Percentiles rank a stretch among this genome's conserved stretches.
Evolutionary conservation across 805 yeast species (phyloP).

Genomic region (Yueomyces sinensis): DNA sequence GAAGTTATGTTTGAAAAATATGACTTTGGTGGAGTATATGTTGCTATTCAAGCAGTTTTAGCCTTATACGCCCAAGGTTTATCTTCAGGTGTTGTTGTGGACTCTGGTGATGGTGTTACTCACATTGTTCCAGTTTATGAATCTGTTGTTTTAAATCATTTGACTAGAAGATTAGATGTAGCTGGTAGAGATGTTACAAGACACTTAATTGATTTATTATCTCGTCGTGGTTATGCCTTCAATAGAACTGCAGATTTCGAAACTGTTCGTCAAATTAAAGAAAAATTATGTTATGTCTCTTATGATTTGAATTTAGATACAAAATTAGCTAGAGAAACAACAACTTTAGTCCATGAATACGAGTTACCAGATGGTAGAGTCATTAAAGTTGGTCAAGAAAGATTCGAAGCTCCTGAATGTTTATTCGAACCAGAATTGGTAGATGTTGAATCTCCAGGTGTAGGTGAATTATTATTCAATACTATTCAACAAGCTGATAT

Average conservation of each 20-base stretch:
- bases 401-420: slow-evolving; percentile 63
- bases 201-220: slow-evolving; percentile 75
- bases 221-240: slow-evolving; percentile 95
- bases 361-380: slow-evolving; percentile 96
- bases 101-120: slow-evolving; percentile 89
- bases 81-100: slow-evolving; percentile 92
- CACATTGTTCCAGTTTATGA: slow-evolving; percentile 98
- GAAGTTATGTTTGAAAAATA: slow-evolving; percentile 88
- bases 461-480: slow-evolving; percentile 84
- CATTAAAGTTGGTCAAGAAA: slow-evolving; percentile 86
- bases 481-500: slow-evolving; percentile 92
- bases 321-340: slow-evolving; percentile 84
- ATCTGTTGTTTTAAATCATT: slow-evolving; percentile 88
- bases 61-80: slow-evolving; percentile 79
- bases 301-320: slow-evolving; percentile 87
- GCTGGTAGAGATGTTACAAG: slow-evolving; percentile 99
- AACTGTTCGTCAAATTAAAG: slow-evolving; percentile 95
- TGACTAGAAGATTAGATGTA: slow-evolving; percentile 84
- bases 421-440: slow-evolving; percentile 91
- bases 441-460: slow-evolving; percentile 93
- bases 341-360: slow-evolving; percentile 79
- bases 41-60: slow-evolving; percentile 83
- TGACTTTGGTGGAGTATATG: slow-evolving; percentile 84
- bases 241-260: slow-evolving; percentile 98
- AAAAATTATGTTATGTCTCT: slow-evolving; percentile 87